phyloP scores from a whole-genome alignment of 345 rosid species.

The Nephelium lappaceum region DNA sequence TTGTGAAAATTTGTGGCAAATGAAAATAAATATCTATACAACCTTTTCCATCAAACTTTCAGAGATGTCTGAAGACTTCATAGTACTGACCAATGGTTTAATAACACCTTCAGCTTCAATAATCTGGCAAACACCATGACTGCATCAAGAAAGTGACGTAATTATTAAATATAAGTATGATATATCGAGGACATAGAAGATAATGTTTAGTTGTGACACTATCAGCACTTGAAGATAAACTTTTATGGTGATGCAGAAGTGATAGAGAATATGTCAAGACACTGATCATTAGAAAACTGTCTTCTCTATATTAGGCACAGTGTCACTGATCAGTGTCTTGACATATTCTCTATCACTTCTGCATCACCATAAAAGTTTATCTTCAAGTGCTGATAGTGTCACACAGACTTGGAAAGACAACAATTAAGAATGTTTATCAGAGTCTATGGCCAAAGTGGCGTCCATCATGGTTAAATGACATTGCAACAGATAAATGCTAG shows the following conservation, averaged over 20 bases:
- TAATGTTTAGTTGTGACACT: background rate
- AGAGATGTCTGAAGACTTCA: constrained; percentile 53
- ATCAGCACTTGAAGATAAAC: background rate
- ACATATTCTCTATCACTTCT: background rate
- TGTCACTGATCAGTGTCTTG: background rate
- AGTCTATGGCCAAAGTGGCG: background rate
- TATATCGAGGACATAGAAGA: constrained; percentile 10
- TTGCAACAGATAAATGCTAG: background rate
- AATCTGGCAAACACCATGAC: constrained; percentile 58
- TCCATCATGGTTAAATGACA: background rate
- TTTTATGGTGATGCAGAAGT: background rate
- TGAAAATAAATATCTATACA: constrained; percentile 5
- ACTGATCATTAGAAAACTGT: too few species aligned
- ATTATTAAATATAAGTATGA: background rate
- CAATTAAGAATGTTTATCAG: background rate
- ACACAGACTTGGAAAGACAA: background rate
- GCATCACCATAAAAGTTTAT: background rate
- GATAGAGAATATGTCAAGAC: background rate
- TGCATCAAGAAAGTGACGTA: constrained; percentile 40
- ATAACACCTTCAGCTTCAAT: constrained; percentile 79
- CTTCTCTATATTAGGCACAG: too few species aligned
- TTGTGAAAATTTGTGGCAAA: constrained; percentile 6
- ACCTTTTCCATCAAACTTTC: constrained; percentile 61
- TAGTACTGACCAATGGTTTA: constrained; percentile 47
- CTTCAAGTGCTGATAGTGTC: background rate